phyloP scores from a whole-genome alignment of 805 yeast species.

The Starmerella sp. region DNA sequence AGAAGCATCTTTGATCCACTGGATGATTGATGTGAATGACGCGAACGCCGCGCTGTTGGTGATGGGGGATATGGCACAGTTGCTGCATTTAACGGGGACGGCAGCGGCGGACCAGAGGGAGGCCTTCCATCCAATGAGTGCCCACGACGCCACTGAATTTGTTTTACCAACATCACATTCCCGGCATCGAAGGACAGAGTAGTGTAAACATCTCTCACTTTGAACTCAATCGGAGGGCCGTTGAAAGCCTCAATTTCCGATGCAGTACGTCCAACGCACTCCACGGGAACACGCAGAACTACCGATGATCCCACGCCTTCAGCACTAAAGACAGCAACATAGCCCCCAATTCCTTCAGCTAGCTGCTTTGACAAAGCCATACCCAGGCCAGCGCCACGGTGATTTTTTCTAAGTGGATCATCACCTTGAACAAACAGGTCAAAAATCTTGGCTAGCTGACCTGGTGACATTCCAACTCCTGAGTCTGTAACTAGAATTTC shows the following conservation, averaged over 20 bases:
- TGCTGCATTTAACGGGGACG: background rate
- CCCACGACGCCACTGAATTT: background rate
- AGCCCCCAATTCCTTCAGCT: constrained; percentile 83
- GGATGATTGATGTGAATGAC: constrained; percentile 7
- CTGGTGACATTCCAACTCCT: constrained; percentile 85
- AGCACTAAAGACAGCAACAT: constrained; percentile 35
- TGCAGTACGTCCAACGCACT: background rate
- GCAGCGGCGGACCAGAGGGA: background rate
- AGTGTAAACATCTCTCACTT: constrained; percentile 14
- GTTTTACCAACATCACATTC: constrained; percentile 5
- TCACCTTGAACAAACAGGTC: constrained; percentile 98
- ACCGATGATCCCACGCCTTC: constrained; percentile 26
- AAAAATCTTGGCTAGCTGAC: constrained; percentile 71
- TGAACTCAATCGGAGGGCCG: constrained; percentile 20
- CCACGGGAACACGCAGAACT: constrained; percentile 21
- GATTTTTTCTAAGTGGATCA: constrained; percentile 78
- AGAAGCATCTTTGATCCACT: constrained; percentile 12
- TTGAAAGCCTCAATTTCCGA: background rate
- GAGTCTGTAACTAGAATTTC: constrained; percentile 76
- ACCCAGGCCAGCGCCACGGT: constrained; percentile 95
- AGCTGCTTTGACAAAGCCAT: constrained; percentile 79
- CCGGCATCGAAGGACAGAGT: constrained; percentile 15
- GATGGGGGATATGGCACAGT: background rate
- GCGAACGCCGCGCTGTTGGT: background rate
- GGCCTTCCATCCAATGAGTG: background rate